These are phyloP conservation scores for Leishmania arabica DNA, from an alignment of 208 protist species.

Conservation along the genomic window DNA sequence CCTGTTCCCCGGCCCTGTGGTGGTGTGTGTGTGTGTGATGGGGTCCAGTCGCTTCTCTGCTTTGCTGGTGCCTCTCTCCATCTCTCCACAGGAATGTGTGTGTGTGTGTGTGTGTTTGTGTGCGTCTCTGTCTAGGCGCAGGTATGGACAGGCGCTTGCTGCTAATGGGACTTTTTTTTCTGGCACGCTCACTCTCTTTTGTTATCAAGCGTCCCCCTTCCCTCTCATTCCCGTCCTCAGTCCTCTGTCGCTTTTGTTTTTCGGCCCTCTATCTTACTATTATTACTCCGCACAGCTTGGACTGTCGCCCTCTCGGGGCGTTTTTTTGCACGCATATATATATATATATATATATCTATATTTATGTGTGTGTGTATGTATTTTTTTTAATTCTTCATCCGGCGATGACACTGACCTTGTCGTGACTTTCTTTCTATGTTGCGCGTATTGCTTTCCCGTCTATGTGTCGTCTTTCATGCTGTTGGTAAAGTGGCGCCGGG, in stretches of 20 bases:
- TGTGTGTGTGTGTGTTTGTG: slow-evolving; percentile 14
- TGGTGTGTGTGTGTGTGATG: background rate
- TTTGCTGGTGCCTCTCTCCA: background rate
- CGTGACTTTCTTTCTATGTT: slow-evolving; percentile 8
- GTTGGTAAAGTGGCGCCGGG: background rate
- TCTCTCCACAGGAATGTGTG: background rate
- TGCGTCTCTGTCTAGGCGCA: background rate
- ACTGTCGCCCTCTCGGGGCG: background rate
- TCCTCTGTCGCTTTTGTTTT: background rate
- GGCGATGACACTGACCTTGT: background rate
- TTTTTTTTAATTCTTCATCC: background rate
- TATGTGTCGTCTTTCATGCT: background rate
- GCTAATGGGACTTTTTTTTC: background rate
- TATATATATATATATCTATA: no score
- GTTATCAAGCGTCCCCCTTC: background rate
- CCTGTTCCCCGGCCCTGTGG: background rate
- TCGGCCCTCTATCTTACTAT: background rate
- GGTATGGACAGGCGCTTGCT: background rate
- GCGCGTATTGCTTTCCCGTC: background rate
- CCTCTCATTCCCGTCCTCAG: background rate
- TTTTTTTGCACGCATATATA: no score
- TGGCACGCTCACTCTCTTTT: background rate
- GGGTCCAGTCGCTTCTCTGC: background rate
- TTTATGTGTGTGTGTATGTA: no score
- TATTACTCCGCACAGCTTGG: background rate